A percentile compares a stretch with the other conserved stretches of the same genome.
These are phyloP conservation scores for Coemansia asiatica DNA, from an alignment of 192 early-diverging fungal species.

Conservation along the genomic window DNA sequence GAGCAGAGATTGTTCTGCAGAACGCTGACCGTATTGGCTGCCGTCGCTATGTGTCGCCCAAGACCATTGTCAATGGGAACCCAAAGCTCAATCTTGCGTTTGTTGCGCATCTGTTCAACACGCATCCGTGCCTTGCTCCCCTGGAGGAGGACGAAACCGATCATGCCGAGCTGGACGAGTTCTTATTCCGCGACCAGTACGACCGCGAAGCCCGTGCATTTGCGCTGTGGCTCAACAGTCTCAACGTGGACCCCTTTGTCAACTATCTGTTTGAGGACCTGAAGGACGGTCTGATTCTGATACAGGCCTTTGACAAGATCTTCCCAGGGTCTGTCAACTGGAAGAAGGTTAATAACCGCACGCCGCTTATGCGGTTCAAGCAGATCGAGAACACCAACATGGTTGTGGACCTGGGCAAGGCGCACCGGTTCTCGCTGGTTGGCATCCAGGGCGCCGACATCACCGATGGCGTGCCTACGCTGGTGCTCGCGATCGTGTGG, in stretches of 20 bases:
- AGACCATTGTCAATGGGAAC: conserved; percentile 93
- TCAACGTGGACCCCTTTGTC: conserved; percentile 96
- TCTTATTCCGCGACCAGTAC: conserved; percentile 52
- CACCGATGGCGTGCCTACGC: conserved; percentile 82
- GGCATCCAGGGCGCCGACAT: conserved; percentile 96
- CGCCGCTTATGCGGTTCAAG: conserved; percentile 85
- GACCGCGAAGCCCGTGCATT: conserved; percentile 77
- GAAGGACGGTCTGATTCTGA: conserved; percentile 84
- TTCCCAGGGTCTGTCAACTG: conserved; percentile 88
- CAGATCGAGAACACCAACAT: conserved; percentile 98
- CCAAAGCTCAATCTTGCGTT: conserved; percentile 99
- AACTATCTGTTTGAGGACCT: conserved; percentile 98
- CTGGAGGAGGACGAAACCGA: conserved; percentile 80
- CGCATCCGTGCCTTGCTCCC: conserved; percentile 89
- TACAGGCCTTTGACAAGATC: conserved; percentile 96
- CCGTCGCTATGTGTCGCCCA: conserved; percentile 91
- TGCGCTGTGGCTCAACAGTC: conserved; percentile 96
- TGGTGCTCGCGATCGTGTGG: conserved; percentile 94
- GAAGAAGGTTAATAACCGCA: conserved; percentile 82
- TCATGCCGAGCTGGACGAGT: conserved; percentile 84
- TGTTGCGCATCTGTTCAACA: conserved; percentile 98
- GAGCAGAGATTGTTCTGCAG: conserved; percentile 87
- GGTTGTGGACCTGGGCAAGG: conserved; percentile 84
- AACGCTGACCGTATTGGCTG: conserved; percentile 92
- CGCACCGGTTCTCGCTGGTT: conserved; percentile 84